Evolutionary conservation across 768 basidiomycete genomes (phyloP).

Genomic region (Hygrophorus russula): DNA sequence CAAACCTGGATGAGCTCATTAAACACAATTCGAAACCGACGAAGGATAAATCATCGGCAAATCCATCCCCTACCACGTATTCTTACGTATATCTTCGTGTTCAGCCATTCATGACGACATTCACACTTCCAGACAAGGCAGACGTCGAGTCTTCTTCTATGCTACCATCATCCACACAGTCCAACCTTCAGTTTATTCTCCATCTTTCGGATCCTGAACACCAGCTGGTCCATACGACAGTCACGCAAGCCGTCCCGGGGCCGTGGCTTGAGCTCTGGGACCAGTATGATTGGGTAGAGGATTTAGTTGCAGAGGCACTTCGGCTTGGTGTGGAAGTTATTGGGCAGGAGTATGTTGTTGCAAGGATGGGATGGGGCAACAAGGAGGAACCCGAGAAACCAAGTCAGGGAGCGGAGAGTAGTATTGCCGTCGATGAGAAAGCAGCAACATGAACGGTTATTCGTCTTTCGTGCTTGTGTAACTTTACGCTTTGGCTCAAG

Average conservation of each 20-base stretch:
- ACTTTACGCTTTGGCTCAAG: not conserved
- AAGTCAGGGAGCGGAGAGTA: slow-evolving; percentile 4
- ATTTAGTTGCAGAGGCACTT: slow-evolving; percentile 79
- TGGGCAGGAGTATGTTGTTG: slow-evolving; percentile 84
- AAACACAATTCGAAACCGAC: slow-evolving; percentile 42
- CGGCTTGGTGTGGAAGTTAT: slow-evolving; percentile 80
- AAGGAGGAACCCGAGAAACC: slow-evolving; percentile 14
- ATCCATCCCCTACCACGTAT: slow-evolving; percentile 56
- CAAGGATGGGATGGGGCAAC: slow-evolving; percentile 73
- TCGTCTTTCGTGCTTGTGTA: not conserved
- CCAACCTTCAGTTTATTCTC: slow-evolving; percentile 60
- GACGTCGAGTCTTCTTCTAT: slow-evolving; percentile 21
- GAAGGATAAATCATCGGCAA: slow-evolving; percentile 19
- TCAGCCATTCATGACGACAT: slow-evolving; percentile 67
- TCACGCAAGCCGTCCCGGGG: slow-evolving; percentile 77
- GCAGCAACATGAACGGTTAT: slow-evolving; percentile 1
- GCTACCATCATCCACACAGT: slow-evolving; percentile 23
- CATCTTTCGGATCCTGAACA: slow-evolving; percentile 73
- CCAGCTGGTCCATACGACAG: slow-evolving; percentile 59
- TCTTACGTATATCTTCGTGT: slow-evolving; percentile 90
- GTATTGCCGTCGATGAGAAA: slow-evolving; percentile 15
- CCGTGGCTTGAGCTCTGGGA: slow-evolving; percentile 89
- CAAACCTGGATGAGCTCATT: slow-evolving; percentile 65
- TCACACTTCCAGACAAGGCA: slow-evolving; percentile 28
- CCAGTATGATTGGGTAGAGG: slow-evolving; percentile 93